Conservation (phyloP, 108 stramenopile genomes). For the Pseudonitzschia pungens region DNA sequence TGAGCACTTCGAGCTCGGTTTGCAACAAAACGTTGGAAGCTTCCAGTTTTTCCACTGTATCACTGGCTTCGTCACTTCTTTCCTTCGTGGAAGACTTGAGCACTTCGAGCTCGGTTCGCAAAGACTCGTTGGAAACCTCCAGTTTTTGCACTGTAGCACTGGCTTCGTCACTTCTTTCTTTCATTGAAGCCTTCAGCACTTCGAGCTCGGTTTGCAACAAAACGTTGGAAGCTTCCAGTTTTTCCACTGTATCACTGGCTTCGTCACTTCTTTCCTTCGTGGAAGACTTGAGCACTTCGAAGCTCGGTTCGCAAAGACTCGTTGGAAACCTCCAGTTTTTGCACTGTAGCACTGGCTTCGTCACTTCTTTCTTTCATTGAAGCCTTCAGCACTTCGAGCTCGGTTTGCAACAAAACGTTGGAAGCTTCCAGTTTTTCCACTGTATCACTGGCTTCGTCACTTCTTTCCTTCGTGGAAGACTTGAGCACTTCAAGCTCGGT, state of each 20-base stretch:
- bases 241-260: background rate
- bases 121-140: too few relatives aligned
- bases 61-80: background rate
- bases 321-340: too few relatives aligned
- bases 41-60: background rate
- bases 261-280: background rate
- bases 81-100: background rate
- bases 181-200: too few relatives aligned
- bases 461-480: background rate
- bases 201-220: background rate
- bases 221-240: background rate
- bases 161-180: too few relatives aligned
- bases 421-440: background rate
- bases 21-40: background rate
- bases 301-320: too few relatives aligned
- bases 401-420: background rate
- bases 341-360: too few relatives aligned
- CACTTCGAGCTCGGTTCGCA: too few relatives aligned
- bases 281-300: background rate
- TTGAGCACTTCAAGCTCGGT: too few relatives aligned
- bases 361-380: too few relatives aligned
- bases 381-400: background rate
- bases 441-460: conserved; percentile 6
- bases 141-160: too few relatives aligned
- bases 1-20: background rate